A percentile compares a stretch with the other conserved stretches of the same genome.
These are phyloP conservation scores for Verticillium zaregamsianum DNA, from an alignment of 2,329 filamentous ascomycete species.

Conservation along the genomic window DNA sequence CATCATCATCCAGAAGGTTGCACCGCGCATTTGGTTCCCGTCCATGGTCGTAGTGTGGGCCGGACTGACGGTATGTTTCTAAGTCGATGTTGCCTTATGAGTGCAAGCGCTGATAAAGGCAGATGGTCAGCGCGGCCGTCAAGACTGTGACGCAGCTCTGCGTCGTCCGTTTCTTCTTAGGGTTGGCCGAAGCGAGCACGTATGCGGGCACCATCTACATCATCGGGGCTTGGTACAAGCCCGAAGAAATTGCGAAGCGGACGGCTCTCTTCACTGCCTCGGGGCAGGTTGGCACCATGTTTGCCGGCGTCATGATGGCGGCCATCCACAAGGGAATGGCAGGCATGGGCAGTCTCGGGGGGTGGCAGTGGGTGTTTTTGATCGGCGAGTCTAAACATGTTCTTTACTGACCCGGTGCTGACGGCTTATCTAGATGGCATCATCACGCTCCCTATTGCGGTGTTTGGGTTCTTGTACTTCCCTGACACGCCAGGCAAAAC, in stretches of 20 bases:
- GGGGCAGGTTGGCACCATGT: slow-evolving; percentile 56
- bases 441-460: slow-evolving; percentile 47
- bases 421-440: slow-evolving; percentile 33
- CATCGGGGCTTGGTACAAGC: slow-evolving; percentile 54
- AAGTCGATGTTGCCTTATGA: too few species aligned
- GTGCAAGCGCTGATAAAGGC: not conserved
- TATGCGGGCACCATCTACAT: slow-evolving; percentile 38
- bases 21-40: slow-evolving; percentile 44
- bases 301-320: slow-evolving; percentile 52
- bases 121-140: slow-evolving; percentile 18
- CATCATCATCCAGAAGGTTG: slow-evolving; percentile 42
- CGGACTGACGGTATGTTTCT: slow-evolving; percentile 29
- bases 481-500: slow-evolving; percentile 41
- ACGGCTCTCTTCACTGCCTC: slow-evolving; percentile 60
- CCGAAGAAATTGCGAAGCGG: slow-evolving; percentile 57
- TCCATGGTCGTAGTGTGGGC: slow-evolving; percentile 45
- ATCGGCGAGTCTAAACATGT: not conserved
- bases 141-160: slow-evolving; percentile 25
- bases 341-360: slow-evolving; percentile 39
- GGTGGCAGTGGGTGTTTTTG: slow-evolving; percentile 45
- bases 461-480: slow-evolving; percentile 46
- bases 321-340: slow-evolving; percentile 33
- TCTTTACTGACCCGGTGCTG: not conserved
- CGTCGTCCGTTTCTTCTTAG: slow-evolving; percentile 35
- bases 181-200: slow-evolving; percentile 32